Conservation (phyloP, 78 protist genomes). For the Speleostelium caveatum region DNA sequence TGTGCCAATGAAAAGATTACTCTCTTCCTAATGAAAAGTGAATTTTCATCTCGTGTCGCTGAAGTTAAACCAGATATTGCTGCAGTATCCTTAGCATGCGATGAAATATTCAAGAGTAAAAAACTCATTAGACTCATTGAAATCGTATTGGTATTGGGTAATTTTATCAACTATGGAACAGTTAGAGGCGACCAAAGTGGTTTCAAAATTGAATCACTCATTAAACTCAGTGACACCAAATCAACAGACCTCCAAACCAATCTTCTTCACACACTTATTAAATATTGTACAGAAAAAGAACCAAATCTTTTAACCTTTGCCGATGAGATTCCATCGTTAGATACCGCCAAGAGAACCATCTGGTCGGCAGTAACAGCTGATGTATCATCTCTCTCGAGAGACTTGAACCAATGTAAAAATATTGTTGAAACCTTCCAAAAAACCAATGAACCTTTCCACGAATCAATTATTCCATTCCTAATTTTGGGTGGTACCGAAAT, state of each 20-base stretch:
- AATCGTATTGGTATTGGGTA: conserved; percentile 64
- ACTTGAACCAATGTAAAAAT: background rate
- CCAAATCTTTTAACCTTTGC: conserved; percentile 32
- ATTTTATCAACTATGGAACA: conserved; percentile 78
- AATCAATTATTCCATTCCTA: conserved; percentile 42
- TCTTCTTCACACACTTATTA: conserved; percentile 43
- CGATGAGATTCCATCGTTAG: conserved; percentile 52
- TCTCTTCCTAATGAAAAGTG: conserved; percentile 24
- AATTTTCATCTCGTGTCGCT: background rate
- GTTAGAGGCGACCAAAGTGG: conserved; percentile 74
- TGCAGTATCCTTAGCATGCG: conserved; percentile 51
- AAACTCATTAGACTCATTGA: conserved; percentile 42
- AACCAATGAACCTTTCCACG: conserved; percentile 50
- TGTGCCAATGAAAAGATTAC: conserved; percentile 31
- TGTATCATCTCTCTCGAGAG: conserved; percentile 22
- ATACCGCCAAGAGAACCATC: conserved; percentile 28
- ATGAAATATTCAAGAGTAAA: conserved; percentile 43
- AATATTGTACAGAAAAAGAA: conserved; percentile 40
- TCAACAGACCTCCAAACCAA: conserved; percentile 63
- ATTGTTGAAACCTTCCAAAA: conserved; percentile 62
- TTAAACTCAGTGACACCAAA: conserved; percentile 56
- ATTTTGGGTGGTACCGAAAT: conserved; percentile 5
- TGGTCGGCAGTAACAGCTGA: conserved; percentile 73
- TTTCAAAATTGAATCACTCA: conserved; percentile 65
- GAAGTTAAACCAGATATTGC: conserved; percentile 63